Base-by-base conservation (phyloP, 1,284 basidiomycete species). In the Abortiporus biennis region DNA sequence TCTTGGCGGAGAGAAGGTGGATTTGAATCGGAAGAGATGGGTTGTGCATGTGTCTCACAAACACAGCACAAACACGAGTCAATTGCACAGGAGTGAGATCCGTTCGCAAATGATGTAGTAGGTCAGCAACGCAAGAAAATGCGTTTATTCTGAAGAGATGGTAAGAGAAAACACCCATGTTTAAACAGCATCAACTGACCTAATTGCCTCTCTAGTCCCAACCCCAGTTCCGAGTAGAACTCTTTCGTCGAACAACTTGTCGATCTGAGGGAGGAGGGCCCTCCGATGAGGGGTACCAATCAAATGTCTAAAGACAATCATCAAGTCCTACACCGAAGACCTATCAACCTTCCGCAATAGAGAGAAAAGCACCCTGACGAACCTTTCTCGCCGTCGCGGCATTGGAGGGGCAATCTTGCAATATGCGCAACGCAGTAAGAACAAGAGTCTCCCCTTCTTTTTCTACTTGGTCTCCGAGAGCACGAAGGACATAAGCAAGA, bases 331-430 rank as follows among this genome's bases (percentile, higher is more conserved):
- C n/a, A n/a, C n/a, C n/a, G n/a, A 9, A 43, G 19, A 29, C 24
- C 12, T 22, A 3, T 12, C 6, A 32, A 17, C 8, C 27, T 36
- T n/a, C 15, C 17, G 23, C 11, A n/a, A 31, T 9, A 15, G 17
- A 17, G 23, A 34, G n/a, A n/a, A n/a, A 38, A 31, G 38, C 22
- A 9, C 30, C 27, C 23, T 12, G 11, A 23, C 61, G 44, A 43
- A 81, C 89, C 71, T 88, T 90, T 60, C 92, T 74, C 11, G 87
- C 78, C 13, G 79, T 69, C n/a, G 92, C 84, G 5, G 85, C 85
- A 56, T 89, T 91, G 0, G 87, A 76, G 16, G 96, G 95, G 54
- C 93, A 94, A 61, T 99, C 95, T 58, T 97, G 89, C 40, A 99
- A 72, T 16, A 99, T 71, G 12, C 96, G 80, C 20, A 99, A 70